Base-by-base conservation (phyloP, 139 green algal genomes). In the Pleodorina starrii region DNA sequence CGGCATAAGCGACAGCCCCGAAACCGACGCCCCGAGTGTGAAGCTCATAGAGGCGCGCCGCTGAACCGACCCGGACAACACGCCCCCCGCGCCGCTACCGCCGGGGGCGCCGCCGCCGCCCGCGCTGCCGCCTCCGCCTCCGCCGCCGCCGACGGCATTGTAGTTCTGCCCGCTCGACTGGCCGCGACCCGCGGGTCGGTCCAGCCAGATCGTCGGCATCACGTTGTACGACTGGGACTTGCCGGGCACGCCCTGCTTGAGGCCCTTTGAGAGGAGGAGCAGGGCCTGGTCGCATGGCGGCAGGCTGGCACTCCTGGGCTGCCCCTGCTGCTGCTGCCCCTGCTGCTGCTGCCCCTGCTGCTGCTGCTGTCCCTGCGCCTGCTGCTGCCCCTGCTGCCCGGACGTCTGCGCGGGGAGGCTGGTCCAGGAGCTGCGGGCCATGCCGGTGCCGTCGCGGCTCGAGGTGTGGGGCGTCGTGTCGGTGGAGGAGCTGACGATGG, bases 211-310 rank as follows among this genome's bases (percentile, higher is more conserved):
- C 35, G 11, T 63, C 2, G 81, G 81, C 42, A 87, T 87, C 14
- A 38, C 43, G 29, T 63, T 54, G 42, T 78, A 78, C 43, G 81
- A 87, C 17, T 87, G 81, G 19, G 81, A 77, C 42, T 87, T 87
- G n/a, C 32, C 57, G 9, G 80, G 32, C 7, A 73, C 48, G 48
- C 48, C 76, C 14, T 46, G n/a, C 32, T n/a, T 48, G 0, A 60
- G 17, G 2, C 9, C 50, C 10, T 43, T 73, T 11, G 76, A 69
- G 6, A 44, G 25, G 19, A 35, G 27, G 23, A 85, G 78, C 36
- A 85, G 38, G 6, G 78, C 54, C 54, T 85, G 78, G 78, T 85
- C 78, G 3, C 44, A 73, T 1, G 44, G 4, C n/a, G 27, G 44
- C 74, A 43, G 46, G 19, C 72, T 80, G 7, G 25, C 44, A 7